Evolutionary conservation across 148 eudicot genomes (phyloP).

Genomic region (Fagopyrum homotropicum): DNA sequence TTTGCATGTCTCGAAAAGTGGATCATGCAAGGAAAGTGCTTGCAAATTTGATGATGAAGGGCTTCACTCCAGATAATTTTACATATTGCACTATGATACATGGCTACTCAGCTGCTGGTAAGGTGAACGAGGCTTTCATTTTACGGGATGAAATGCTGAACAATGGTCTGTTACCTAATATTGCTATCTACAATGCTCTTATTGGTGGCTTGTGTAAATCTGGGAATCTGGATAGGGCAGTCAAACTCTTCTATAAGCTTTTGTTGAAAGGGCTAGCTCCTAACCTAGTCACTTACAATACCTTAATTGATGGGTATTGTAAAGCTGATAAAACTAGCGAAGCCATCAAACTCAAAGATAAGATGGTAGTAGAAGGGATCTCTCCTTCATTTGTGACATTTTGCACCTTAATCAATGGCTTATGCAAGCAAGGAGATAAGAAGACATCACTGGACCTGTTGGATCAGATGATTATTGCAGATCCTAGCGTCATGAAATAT

Average conservation of each 20-base stretch:
- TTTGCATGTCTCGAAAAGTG: constrained; percentile 52
- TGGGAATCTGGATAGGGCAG: constrained; percentile 47
- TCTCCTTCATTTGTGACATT: constrained; percentile 37
- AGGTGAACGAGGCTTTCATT: constrained; percentile 47
- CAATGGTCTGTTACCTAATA: constrained; percentile 48
- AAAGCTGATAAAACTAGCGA: constrained; percentile 34
- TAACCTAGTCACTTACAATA: constrained; percentile 51
- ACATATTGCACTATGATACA: constrained; percentile 50
- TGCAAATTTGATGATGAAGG: constrained; percentile 31
- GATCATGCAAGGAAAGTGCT: constrained; percentile 42
- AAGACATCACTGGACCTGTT: constrained; percentile 32
- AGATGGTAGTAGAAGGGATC: constrained; percentile 53
- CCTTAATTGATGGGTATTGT: constrained; percentile 42
- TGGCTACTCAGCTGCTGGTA: constrained; percentile 37
- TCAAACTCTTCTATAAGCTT: constrained; percentile 52
- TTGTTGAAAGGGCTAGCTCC: constrained; percentile 41
- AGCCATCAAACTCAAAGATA: constrained; percentile 42
- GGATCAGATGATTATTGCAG: constrained; percentile 25
- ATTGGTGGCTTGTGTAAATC: constrained; percentile 60
- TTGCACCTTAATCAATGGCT: constrained; percentile 35
- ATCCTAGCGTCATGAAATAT: constrained; percentile 17
- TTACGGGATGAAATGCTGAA: constrained; percentile 61
- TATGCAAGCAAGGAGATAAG: constrained; percentile 34
- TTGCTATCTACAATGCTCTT: constrained; percentile 56
- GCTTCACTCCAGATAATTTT: constrained; percentile 55